Conservation (phyloP, 495 filamentous ascomycete genomes). For the Hyaloscypha variabilis region DNA sequence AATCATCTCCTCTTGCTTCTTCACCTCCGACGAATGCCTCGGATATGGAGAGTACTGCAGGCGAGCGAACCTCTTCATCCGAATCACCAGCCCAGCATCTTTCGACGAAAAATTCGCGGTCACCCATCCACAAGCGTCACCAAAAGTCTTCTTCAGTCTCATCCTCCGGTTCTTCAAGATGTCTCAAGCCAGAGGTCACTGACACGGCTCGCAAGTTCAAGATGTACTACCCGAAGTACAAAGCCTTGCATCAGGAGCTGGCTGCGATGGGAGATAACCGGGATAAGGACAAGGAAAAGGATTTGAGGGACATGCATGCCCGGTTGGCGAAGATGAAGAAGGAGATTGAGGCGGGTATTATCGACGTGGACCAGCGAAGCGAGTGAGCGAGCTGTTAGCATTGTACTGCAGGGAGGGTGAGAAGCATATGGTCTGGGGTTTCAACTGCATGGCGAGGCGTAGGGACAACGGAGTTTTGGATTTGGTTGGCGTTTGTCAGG, state of each 20-base stretch:
- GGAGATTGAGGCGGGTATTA: constrained; percentile 50
- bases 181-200: constrained; percentile 25
- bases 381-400: too few relatives aligned
- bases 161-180: constrained; percentile 32
- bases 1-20: constrained; percentile 73
- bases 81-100: constrained; percentile 21
- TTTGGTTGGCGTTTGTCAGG: not conserved
- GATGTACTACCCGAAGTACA: constrained; percentile 60
- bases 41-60: constrained; percentile 48
- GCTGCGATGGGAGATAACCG: constrained; percentile 49
- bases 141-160: constrained; percentile 32
- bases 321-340: constrained; percentile 64
- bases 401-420: too few relatives aligned
- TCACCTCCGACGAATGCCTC: constrained; percentile 79
- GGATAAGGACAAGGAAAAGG: constrained; percentile 57
- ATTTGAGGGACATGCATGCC: constrained; percentile 62
- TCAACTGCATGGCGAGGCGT: not conserved
- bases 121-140: constrained; percentile 34
- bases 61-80: constrained; percentile 31
- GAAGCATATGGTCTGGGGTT: not conserved
- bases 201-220: constrained; percentile 33
- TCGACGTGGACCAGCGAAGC: constrained; percentile 2
- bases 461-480: not conserved
- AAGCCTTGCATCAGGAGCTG: constrained; percentile 61
- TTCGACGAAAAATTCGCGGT: constrained; percentile 22